These are phyloP conservation scores for Cicer chorassanicum DNA, from an alignment of 306 rosid species.

Conservation along the genomic window DNA sequence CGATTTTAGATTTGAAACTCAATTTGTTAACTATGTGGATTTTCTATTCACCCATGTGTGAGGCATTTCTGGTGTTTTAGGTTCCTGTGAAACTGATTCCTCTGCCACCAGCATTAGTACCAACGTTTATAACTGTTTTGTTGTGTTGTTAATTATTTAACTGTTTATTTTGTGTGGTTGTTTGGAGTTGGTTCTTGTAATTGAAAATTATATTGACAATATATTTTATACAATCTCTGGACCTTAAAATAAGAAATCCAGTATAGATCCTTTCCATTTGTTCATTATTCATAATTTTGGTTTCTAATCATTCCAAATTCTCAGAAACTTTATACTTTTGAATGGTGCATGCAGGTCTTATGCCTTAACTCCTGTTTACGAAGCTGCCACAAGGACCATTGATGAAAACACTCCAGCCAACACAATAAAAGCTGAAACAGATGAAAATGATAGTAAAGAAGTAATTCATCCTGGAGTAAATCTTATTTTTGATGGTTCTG, in stretches of 20 bases:
- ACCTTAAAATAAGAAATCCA: constrained; percentile 27
- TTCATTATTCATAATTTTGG: constrained; percentile 6
- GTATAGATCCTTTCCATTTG: constrained; percentile 14
- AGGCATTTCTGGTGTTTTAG: not conserved
- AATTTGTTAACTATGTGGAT: not conserved
- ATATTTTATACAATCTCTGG: constrained; percentile 13
- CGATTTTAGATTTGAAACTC: not conserved
- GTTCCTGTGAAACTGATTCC: not conserved
- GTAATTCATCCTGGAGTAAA: constrained; percentile 85
- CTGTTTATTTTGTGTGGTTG: not conserved
- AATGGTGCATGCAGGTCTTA: constrained; percentile 76
- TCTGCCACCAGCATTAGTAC: not conserved
- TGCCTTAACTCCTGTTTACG: constrained; percentile 69
- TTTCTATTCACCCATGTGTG: not conserved
- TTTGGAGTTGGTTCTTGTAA: not conserved
- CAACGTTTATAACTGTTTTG: constrained; percentile 9
- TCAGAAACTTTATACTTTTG: constrained; percentile 16
- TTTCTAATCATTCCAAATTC: constrained; percentile 21
- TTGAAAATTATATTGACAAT: constrained; percentile 32
- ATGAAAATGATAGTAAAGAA: constrained; percentile 78
- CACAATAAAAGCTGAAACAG: constrained; percentile 66
- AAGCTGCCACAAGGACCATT: constrained; percentile 68
- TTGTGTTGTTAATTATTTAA: not conserved
- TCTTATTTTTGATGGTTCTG: constrained; percentile 83
- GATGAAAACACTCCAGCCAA: constrained; percentile 59